phyloP scores from a whole-genome alignment of 441 rosid genomes.

The Arabidopsis lyrata region DNA sequence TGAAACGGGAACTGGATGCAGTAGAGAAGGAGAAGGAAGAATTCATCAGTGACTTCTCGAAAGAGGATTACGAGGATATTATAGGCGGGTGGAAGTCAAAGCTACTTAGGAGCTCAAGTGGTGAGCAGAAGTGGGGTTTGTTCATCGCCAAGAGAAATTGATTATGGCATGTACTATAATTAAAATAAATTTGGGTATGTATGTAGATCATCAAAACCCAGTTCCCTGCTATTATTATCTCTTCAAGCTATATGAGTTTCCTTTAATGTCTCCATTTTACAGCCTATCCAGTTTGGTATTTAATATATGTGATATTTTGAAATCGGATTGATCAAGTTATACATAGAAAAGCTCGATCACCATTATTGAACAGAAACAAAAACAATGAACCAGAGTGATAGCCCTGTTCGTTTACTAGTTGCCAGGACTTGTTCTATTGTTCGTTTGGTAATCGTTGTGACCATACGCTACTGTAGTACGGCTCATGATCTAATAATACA shows the following conservation, averaged over 20 bases:
- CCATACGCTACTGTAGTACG: no score
- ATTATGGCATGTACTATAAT: conserved; percentile 3
- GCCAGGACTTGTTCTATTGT: no score
- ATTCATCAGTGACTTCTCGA: conserved; percentile 77
- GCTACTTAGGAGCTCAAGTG: conserved; percentile 57
- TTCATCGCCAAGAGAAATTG: conserved; percentile 74
- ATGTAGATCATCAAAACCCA: conserved; percentile 6
- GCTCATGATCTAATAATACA: no score
- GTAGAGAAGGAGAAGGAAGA: conserved; percentile 75
- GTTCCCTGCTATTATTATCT: conserved; percentile 4
- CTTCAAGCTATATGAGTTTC: conserved; percentile 10
- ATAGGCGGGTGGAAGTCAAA: conserved; percentile 96
- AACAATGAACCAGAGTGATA: background rate
- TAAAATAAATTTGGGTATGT: conserved; percentile 9
- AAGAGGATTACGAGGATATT: conserved; percentile 85
- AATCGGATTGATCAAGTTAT: conserved; percentile 1
- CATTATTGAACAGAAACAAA: no score
- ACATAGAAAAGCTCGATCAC: background rate
- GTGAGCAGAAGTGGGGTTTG: conserved; percentile 94
- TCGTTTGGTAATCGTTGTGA: no score
- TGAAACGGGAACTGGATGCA: conserved; percentile 65
- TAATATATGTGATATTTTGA: conserved; percentile 1
- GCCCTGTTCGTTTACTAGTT: no score
- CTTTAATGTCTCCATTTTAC: background rate
- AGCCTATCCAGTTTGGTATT: conserved; percentile 5